Conservation (phyloP, 805 yeast genomes). For the Candida nitratophila region DNA sequence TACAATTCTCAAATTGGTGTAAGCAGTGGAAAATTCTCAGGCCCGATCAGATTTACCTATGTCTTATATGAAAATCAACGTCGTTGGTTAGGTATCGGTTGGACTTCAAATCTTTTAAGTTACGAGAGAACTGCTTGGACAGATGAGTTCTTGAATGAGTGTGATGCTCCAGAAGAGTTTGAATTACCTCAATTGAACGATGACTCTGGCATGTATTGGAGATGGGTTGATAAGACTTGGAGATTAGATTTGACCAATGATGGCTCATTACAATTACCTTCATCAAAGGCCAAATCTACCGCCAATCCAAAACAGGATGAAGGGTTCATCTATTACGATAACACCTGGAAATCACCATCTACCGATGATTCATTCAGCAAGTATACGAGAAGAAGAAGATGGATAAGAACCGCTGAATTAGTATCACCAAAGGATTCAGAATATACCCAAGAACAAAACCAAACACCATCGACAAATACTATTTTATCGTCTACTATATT, state of each 20-base stretch:
- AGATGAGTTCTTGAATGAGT: slow-evolving; percentile 87
- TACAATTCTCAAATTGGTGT: slow-evolving; percentile 5
- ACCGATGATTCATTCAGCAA: slow-evolving; percentile 84
- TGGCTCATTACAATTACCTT: slow-evolving; percentile 69
- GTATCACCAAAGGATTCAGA: slow-evolving; percentile 30
- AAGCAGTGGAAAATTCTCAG: slow-evolving; percentile 9
- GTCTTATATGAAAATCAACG: slow-evolving; percentile 93
- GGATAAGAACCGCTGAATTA: slow-evolving; percentile 93
- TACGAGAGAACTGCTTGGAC: slow-evolving; percentile 98
- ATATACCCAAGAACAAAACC: neutral
- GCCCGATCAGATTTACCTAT: slow-evolving; percentile 76
- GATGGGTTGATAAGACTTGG: slow-evolving; percentile 95
- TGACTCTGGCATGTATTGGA: slow-evolving; percentile 75
- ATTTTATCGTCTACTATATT: neutral
- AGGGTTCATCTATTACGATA: slow-evolving; percentile 85
- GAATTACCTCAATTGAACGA: slow-evolving; percentile 68
- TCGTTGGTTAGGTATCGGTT: slow-evolving; percentile 95
- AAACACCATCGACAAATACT: neutral
- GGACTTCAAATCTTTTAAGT: slow-evolving; percentile 88
- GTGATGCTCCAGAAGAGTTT: slow-evolving; percentile 69
- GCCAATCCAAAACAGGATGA: slow-evolving; percentile 75
- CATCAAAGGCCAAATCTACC: slow-evolving; percentile 49
- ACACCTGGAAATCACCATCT: slow-evolving; percentile 88
- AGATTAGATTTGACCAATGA: slow-evolving; percentile 82
- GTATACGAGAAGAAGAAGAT: slow-evolving; percentile 89